Conservation (phyloP, 305 asterid species). For the Solanum hybrid region DNA sequence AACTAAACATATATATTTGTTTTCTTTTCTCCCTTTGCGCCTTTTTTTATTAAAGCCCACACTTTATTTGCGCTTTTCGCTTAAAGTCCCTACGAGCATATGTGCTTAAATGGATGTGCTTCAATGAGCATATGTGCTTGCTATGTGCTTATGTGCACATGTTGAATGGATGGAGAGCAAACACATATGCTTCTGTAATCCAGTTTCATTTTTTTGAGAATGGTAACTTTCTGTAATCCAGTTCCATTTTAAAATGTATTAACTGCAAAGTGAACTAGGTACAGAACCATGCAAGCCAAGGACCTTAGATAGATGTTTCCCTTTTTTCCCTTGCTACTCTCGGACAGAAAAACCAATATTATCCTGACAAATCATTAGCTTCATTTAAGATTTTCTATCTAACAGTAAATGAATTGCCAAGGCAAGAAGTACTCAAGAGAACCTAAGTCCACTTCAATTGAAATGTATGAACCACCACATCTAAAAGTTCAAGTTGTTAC, state of each 20-base stretch:
- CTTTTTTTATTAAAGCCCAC: too few species aligned
- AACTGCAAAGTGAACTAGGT: neutral
- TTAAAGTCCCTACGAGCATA: too few species aligned
- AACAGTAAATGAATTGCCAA: neutral
- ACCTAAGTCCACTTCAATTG: neutral
- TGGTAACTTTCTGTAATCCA: neutral
- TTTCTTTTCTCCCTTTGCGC: too few species aligned
- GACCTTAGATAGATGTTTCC: neutral
- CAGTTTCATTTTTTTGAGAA: neutral
- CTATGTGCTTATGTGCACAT: too few species aligned
- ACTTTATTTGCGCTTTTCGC: too few species aligned
- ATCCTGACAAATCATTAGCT: neutral
- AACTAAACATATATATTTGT: too few species aligned
- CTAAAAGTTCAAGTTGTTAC: neutral
- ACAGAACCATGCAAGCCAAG: neutral
- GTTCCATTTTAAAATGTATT: neutral
- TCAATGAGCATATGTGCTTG: too few species aligned
- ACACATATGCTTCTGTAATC: neutral
- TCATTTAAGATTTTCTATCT: neutral
- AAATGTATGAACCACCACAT: neutral
- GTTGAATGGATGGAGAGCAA: neutral
- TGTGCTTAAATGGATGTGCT: too few species aligned
- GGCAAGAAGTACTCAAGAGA: neutral
- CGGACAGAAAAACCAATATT: neutral
- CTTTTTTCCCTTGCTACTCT: neutral